Base-by-base conservation (phyloP, 768 basidiomycete species). In the Russula earlei region DNA sequence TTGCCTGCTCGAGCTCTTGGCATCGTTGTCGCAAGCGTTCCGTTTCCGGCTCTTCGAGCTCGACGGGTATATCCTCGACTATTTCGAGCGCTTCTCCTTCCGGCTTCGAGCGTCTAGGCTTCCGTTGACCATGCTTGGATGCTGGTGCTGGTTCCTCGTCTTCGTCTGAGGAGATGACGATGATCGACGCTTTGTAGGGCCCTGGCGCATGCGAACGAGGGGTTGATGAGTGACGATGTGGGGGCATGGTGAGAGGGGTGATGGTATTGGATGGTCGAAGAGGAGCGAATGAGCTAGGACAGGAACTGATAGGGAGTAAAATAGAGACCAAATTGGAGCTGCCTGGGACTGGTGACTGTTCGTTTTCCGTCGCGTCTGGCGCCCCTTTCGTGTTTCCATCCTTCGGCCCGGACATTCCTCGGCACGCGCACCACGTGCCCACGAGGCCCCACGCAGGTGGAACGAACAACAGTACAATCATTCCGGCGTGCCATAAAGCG, bases 91-190 rank as follows among this genome's bases (percentile, higher is more conserved):
- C 22, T 12, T 56, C 54, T 11, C 24, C 37, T 37, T 40, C 38
- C n/a, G 22, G 44, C 29, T 33, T 49, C 8, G 49, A 37, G 10
- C 55, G 58, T 17, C 34, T 27, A 8, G 43, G 38, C 19, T 42
- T 59, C 22, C 58, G 41, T 10, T 36, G 19, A 31, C 17, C n/a
- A 24, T 37, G 58, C 27, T 40, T 45, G 2, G 49, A 29, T 7
- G 19, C 20, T 5, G 48, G 29, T 19, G 20, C 15, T 8, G 43
- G 58, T 17, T 58, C 49, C 2, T 47, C 58, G 3, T 59, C 58
- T 22, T 56, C 54, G 20, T 59, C 58, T 9, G 58, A 59, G 31
- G 58, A 59, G 24, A 59, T 59, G 15, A 59, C 55, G 25, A 59
- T 59, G 17, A 51, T 34, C 19, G 52, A 36, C 5, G 40, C 15